phyloP scores from a whole-genome alignment of 257 asterid species.

The Solanum rostratum region DNA sequence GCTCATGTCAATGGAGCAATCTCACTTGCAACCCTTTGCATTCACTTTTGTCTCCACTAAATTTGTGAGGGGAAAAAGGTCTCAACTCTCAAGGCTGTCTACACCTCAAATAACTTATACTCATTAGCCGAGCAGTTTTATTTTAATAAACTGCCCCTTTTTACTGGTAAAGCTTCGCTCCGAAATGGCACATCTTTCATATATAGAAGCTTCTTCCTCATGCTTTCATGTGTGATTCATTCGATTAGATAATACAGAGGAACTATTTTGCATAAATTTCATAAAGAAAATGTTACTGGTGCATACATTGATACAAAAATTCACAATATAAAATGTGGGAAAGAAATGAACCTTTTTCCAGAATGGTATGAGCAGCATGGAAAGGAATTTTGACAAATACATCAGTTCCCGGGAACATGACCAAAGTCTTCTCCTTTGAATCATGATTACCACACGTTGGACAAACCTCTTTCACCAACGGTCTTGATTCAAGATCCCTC shows the following conservation, averaged over 20 bases:
- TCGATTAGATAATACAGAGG: neutral
- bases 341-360: slow-evolving; percentile 56
- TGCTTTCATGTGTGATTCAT: neutral
- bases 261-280: neutral
- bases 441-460: slow-evolving; percentile 77
- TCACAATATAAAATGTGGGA: neutral
- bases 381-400: slow-evolving; percentile 59
- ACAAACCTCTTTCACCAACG: slow-evolving; percentile 79
- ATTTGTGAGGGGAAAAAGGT: neutral
- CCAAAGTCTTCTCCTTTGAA: slow-evolving; percentile 57
- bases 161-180: neutral
- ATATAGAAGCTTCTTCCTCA: neutral
- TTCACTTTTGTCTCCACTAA: neutral
- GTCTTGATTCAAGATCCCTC: slow-evolving; percentile 63
- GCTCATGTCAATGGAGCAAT: neutral
- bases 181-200: neutral
- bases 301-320: neutral
- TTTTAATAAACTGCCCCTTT: neutral
- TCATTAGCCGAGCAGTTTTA: neutral
- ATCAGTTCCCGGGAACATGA: slow-evolving; percentile 81
- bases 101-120: neutral
- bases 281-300: neutral
- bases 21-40: neutral
- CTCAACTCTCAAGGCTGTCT: neutral
- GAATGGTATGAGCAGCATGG: slow-evolving; percentile 91